Evolutionary conservation across 441 rosid species (phyloP).

Genomic region (Populus tomentosa): DNA sequence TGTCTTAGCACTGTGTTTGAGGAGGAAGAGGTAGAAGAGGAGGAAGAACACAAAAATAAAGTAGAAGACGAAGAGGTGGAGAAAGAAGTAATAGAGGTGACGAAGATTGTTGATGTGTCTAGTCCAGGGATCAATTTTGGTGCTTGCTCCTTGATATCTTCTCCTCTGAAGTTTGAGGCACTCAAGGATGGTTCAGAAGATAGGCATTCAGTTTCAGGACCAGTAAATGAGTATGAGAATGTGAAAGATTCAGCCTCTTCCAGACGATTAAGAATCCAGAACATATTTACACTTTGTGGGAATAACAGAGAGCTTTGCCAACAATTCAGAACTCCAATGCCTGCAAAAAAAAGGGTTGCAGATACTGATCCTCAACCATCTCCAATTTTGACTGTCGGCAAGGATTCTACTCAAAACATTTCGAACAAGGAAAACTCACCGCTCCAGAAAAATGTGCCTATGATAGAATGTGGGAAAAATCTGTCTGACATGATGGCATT

Average conservation of each 20-base stretch:
- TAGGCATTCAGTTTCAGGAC: neutral
- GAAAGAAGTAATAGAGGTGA: constrained; percentile 75
- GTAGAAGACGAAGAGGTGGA: constrained; percentile 63
- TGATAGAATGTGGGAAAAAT: constrained; percentile 13
- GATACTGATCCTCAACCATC: constrained; percentile 24
- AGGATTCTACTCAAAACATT: constrained; percentile 5
- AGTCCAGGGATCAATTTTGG: constrained; percentile 10
- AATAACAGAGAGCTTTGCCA: constrained; percentile 83
- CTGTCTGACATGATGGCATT: constrained; percentile 15
- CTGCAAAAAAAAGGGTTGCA: constrained; percentile 26
- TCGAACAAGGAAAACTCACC: constrained; percentile 21
- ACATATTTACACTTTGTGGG: constrained; percentile 87
- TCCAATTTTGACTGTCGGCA: constrained; percentile 5
- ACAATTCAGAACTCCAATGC: constrained; percentile 39
- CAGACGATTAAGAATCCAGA: constrained; percentile 67
- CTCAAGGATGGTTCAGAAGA: neutral
- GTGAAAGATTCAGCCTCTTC: constrained; percentile 50
- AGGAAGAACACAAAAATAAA: constrained; percentile 25
- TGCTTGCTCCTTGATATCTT: constrained; percentile 11
- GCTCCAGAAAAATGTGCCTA: constrained; percentile 5
- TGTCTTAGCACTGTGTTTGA: constrained; percentile 86
- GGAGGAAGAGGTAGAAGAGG: constrained; percentile 70
- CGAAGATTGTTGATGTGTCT: constrained; percentile 29
- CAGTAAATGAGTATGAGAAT: constrained; percentile 15
- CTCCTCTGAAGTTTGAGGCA: constrained; percentile 24